Conservation (phyloP, 2,329 filamentous ascomycete genomes). For the Nigrograna mackinnonii region DNA sequence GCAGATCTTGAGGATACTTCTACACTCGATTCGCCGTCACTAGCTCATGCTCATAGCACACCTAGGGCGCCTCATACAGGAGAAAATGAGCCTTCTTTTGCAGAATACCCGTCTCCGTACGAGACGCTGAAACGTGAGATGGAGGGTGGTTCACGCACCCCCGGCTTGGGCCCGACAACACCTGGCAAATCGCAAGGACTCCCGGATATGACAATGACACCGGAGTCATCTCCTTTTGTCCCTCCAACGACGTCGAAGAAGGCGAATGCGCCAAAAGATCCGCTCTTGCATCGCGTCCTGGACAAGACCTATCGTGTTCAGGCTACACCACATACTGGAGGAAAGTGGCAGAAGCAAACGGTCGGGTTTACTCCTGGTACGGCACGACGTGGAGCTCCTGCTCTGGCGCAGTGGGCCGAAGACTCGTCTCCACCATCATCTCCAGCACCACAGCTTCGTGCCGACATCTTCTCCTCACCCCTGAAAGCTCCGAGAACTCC, state of each 20-base stretch:
- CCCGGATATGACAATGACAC: constrained; percentile 46
- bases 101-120: constrained; percentile 75
- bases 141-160: constrained; percentile 42
- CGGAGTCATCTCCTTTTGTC: constrained; percentile 58
- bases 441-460: constrained; percentile 78
- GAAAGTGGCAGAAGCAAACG: constrained; percentile 48
- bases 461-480: constrained; percentile 83
- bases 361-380: constrained; percentile 42
- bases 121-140: constrained; percentile 73
- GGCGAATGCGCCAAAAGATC: constrained; percentile 57
- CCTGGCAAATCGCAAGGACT: constrained; percentile 38
- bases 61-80: constrained; percentile 47
- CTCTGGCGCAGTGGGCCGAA: constrained; percentile 29
- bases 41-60: constrained; percentile 62
- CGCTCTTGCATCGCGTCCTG: constrained; percentile 85
- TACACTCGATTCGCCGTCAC: constrained; percentile 63
- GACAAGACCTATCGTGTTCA: constrained; percentile 96
- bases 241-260: constrained; percentile 42
- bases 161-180: constrained; percentile 36
- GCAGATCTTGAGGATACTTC: constrained; percentile 61
- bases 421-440: constrained; percentile 55
- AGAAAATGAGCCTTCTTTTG: constrained; percentile 52
- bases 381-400: constrained; percentile 26
- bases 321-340: constrained; percentile 82
- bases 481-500: constrained; percentile 69